These are phyloP conservation scores for Neofusicoccum umdonicola DNA, from an alignment of 2,329 filamentous ascomycete species.

Conservation along the genomic window DNA sequence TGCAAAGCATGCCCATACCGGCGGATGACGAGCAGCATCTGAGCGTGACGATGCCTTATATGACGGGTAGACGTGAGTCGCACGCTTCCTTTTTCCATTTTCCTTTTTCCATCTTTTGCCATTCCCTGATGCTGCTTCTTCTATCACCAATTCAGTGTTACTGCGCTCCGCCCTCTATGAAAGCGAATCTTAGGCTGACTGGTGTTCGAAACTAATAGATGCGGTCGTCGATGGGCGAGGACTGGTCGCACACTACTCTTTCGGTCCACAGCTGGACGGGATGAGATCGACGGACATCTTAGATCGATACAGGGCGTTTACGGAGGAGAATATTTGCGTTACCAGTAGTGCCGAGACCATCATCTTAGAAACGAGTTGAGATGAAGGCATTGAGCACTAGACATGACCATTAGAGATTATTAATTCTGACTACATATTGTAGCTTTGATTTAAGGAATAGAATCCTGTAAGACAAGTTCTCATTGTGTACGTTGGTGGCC, in stretches of 20 bases:
- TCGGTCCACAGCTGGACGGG: not conserved
- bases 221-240: slow-evolving; percentile 3
- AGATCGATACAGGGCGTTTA: slow-evolving; percentile 1
- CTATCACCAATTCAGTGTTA: too few species aligned
- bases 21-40: slow-evolving; percentile 48
- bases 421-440: too few species aligned
- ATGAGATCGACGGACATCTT: slow-evolving; percentile 6
- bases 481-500: too few species aligned
- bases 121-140: too few species aligned
- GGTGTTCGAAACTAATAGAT: not conserved
- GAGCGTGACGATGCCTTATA: slow-evolving; percentile 37
- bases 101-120: not conserved
- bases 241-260: slow-evolving; percentile 4
- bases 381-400: too few species aligned
- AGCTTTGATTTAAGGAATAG: too few species aligned
- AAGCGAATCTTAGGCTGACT: not conserved
- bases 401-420: too few species aligned
- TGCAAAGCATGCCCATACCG: slow-evolving; percentile 44
- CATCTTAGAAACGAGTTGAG: not conserved
- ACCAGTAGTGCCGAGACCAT: too few species aligned
- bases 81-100: not conserved
- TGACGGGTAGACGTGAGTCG: slow-evolving; percentile 36
- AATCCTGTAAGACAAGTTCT: too few species aligned
- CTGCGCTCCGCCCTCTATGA: too few species aligned
- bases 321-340: slow-evolving; percentile 4